A percentile compares a stretch with the other conserved stretches of the same genome.
Conservation (phyloP, 495 filamentous ascomycete species). For the Durotheca rogersii region DNA sequence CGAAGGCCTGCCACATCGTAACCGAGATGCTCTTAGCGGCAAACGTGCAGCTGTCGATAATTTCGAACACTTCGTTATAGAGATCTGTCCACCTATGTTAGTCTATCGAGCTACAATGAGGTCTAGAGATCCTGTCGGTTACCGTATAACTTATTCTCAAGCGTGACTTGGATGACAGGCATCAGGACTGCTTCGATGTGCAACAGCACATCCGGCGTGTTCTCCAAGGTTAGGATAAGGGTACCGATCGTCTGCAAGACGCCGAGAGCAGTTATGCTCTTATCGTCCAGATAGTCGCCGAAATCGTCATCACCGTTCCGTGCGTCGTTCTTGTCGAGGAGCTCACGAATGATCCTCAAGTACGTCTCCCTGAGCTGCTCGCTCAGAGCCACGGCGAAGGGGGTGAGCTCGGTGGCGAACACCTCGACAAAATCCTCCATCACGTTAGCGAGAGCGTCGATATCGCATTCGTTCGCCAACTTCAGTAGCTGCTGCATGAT, state of each 20-base stretch:
- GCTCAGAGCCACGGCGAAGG: slow-evolving; percentile 95
- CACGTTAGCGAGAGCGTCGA: slow-evolving; percentile 94
- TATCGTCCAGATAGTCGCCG: slow-evolving; percentile 93
- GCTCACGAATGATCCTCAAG: slow-evolving; percentile 85
- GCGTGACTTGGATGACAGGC: slow-evolving; percentile 92
- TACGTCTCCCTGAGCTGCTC: slow-evolving; percentile 97
- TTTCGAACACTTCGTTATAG: slow-evolving; percentile 98
- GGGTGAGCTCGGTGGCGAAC: slow-evolving; percentile 91
- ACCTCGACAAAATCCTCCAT: slow-evolving; percentile 99
- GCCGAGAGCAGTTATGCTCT: slow-evolving; percentile 95
- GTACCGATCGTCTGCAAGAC: slow-evolving; percentile 98
- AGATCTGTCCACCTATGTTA: slow-evolving; percentile 58
- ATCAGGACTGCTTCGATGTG: slow-evolving; percentile 95
- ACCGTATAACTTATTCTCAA: slow-evolving; percentile 96
- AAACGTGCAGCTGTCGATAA: slow-evolving; percentile 99
- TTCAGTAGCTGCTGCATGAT: slow-evolving; percentile 99
- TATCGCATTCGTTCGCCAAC: slow-evolving; percentile 91
- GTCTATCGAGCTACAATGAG: slow-evolving; percentile 5
- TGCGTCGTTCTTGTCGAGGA: slow-evolving; percentile 80
- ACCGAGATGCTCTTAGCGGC: slow-evolving; percentile 91
- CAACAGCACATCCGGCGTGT: slow-evolving; percentile 88
- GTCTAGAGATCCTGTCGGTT: slow-evolving; percentile 12
- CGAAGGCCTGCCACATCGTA: slow-evolving; percentile 98
- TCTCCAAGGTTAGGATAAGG: slow-evolving; percentile 92
- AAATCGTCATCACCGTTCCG: slow-evolving; percentile 71